phyloP scores from a whole-genome alignment of 129 eudicot species.

The Escallonia herrerae region DNA sequence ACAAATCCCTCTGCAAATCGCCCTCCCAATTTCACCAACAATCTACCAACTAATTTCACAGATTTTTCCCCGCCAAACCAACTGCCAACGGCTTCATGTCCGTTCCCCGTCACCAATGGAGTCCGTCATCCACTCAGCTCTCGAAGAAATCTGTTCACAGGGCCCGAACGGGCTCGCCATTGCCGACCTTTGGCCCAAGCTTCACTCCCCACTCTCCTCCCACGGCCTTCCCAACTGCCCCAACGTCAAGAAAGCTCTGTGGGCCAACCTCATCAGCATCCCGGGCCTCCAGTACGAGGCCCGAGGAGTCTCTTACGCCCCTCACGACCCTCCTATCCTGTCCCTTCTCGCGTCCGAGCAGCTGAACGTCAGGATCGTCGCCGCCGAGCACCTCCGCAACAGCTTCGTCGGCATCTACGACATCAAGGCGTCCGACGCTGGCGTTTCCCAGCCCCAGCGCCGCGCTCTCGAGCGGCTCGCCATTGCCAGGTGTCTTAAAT shows the following conservation, averaged over 20 bases:
- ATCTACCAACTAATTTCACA: not conserved
- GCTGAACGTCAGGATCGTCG: slow-evolving; percentile 51
- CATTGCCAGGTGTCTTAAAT: slow-evolving; percentile 49
- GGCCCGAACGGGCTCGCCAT: slow-evolving; percentile 47
- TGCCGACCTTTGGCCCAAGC: slow-evolving; percentile 45
- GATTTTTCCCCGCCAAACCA: slow-evolving; percentile 8
- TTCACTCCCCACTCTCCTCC: slow-evolving; percentile 31
- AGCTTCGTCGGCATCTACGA: slow-evolving; percentile 71
- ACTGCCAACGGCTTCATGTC: not conserved
- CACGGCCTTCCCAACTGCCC: slow-evolving; percentile 41
- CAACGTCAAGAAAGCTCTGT: slow-evolving; percentile 58
- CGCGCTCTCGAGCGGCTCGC: slow-evolving; percentile 66
- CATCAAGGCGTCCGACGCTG: slow-evolving; percentile 38
- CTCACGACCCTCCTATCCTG: slow-evolving; percentile 24
- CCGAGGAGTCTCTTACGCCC: slow-evolving; percentile 18
- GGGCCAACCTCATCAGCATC: slow-evolving; percentile 48
- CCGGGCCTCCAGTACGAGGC: slow-evolving; percentile 48
- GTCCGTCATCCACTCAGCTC: slow-evolving; percentile 42
- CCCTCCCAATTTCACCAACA: too few species aligned
- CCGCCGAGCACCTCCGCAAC: slow-evolving; percentile 47
- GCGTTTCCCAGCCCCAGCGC: slow-evolving; percentile 35
- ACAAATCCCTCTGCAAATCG: not conserved
- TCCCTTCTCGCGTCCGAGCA: slow-evolving; percentile 47
- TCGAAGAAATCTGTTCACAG: slow-evolving; percentile 68
- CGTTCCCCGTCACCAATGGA: slow-evolving; percentile 42